Percentiles rank a stretch among this genome's conserved stretches.
Conservation (phyloP, 768 basidiomycete genomes). For the Rhodotorula diobovata region DNA sequence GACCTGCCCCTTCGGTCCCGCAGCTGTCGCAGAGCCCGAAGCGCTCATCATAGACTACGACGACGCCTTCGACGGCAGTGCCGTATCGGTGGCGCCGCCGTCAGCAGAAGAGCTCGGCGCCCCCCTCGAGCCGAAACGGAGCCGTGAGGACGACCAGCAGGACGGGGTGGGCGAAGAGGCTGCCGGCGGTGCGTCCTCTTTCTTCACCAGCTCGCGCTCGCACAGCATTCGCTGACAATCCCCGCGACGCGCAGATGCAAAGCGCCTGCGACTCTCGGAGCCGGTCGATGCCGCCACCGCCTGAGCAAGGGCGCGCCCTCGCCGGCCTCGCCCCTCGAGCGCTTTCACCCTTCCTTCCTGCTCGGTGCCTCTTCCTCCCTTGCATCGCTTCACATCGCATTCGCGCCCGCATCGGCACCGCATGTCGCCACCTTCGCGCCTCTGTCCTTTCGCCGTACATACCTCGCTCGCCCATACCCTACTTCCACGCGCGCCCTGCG, state of each 20-base stretch:
- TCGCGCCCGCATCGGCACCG: not conserved
- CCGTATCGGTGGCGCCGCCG: not conserved
- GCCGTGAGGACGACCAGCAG: not conserved
- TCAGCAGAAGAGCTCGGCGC: not conserved
- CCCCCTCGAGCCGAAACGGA: conserved; percentile 19
- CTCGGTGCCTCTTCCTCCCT: not conserved
- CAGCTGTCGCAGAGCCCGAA: not conserved
- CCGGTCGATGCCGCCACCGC: not conserved
- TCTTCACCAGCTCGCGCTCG: not conserved
- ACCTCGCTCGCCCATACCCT: too few relatives aligned
- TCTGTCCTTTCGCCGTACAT: too few relatives aligned
- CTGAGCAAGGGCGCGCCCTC: not conserved
- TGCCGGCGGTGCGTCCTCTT: not conserved
- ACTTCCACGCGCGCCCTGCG: too few relatives aligned
- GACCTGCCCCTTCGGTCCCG: not conserved
- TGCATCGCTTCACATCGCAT: not conserved
- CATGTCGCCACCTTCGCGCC: too few relatives aligned
- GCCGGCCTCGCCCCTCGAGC: not conserved
- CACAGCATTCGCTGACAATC: accelerated
- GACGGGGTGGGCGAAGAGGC: not conserved
- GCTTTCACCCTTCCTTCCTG: not conserved
- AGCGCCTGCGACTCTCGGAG: conserved; percentile 13
- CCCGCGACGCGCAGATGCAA: not conserved
- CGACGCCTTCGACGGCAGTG: conserved; percentile 19
- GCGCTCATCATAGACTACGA: conserved; percentile 38